These are phyloP conservation scores for Talaromyces pinophilus DNA, from an alignment of 2,329 filamentous ascomycete species.

Conservation along the genomic window DNA sequence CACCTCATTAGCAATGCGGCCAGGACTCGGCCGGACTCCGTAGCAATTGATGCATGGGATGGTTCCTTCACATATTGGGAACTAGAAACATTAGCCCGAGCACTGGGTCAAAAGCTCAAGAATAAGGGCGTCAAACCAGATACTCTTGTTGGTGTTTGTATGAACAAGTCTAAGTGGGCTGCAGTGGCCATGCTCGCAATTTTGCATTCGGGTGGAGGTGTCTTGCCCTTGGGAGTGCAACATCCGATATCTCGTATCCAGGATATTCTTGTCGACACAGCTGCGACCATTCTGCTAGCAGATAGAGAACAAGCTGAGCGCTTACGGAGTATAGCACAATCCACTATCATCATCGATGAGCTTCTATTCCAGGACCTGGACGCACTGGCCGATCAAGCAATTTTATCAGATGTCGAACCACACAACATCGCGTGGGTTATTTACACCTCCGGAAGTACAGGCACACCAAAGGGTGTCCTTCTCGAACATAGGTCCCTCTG, in stretches of 20 bases:
- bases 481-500: constrained; percentile 63
- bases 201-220: constrained; percentile 16
- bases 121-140: neutral
- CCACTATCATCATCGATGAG: neutral
- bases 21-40: neutral
- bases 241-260: constrained; percentile 10
- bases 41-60: neutral
- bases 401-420: neutral
- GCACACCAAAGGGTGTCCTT: constrained; percentile 57
- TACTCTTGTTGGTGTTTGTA: constrained; percentile 1
- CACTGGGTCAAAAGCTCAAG: neutral
- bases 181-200: constrained; percentile 15
- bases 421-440: constrained; percentile 49
- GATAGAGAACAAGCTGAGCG: neutral
- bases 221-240: constrained; percentile 4
- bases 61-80: neutral
- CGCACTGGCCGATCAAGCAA: neutral
- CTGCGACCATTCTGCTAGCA: neutral
- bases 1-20: neutral
- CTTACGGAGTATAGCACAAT: neutral
- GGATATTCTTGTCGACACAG: constrained; percentile 45
- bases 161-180: constrained; percentile 14
- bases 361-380: neutral
- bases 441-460: constrained; percentile 59
- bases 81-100: neutral